A percentile compares a stretch with the other conserved stretches of the same genome.
Evolutionary conservation across 129 eudicot species (phyloP).

Genomic region (Pseudognaphalium luteoalbum): DNA sequence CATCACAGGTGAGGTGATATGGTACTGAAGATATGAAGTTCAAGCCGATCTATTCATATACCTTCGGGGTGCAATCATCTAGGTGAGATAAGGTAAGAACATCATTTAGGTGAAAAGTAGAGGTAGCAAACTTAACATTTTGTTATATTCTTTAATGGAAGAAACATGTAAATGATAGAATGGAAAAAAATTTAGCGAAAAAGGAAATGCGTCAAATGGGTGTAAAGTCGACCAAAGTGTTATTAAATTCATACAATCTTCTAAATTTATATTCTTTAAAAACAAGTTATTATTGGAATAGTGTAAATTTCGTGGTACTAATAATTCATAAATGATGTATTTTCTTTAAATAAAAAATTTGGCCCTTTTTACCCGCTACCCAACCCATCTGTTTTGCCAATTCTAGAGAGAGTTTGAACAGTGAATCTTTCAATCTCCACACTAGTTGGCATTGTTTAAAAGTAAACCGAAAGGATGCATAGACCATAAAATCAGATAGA

Average conservation of each 20-base stretch:
- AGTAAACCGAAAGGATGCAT: background rate
- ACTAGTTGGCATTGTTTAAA: background rate
- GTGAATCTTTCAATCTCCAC: background rate
- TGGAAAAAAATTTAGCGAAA: background rate
- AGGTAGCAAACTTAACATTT: background rate
- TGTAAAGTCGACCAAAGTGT: background rate
- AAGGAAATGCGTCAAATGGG: background rate
- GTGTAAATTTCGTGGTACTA: background rate
- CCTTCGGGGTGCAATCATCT: background rate
- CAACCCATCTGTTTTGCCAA: background rate
- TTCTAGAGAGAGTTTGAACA: background rate
- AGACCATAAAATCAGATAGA: background rate
- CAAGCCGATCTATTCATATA: constrained; percentile 6
- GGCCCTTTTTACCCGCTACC: background rate
- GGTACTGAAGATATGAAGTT: background rate
- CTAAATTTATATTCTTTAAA: background rate
- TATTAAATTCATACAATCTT: background rate
- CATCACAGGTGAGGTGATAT: constrained; percentile 44
- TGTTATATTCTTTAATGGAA: no score
- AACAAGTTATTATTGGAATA: background rate
- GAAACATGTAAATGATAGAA: background rate
- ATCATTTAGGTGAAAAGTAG: background rate
- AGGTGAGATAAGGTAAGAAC: constrained; percentile 14
- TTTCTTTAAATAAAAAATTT: background rate
- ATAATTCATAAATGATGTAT: background rate